These are phyloP conservation scores for Penicillium vulpinum DNA, from an alignment of 2,329 filamentous ascomycete species.

Conservation along the genomic window DNA sequence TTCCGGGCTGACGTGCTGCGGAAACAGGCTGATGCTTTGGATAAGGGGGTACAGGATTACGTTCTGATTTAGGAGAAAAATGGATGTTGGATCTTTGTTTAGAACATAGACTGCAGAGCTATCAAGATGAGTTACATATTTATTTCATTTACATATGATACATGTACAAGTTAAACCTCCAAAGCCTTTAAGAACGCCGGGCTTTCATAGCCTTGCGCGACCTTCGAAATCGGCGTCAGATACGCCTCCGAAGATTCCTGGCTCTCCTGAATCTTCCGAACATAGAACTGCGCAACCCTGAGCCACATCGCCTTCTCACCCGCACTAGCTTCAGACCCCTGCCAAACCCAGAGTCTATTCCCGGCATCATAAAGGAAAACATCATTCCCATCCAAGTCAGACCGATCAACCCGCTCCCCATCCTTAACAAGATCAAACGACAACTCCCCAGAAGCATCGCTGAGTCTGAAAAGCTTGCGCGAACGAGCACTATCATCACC, in stretches of 20 bases:
- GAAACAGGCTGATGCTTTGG: constrained; percentile 58
- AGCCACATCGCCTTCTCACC: constrained; percentile 61
- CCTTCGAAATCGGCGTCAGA: constrained; percentile 33
- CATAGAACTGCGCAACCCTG: constrained; percentile 33
- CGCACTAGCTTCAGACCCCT: constrained; percentile 59
- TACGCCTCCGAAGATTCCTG: constrained; percentile 22
- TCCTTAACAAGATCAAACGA: constrained; percentile 61
- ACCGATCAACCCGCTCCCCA: constrained; percentile 34
- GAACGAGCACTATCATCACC: constrained; percentile 22
- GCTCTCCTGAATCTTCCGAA: constrained; percentile 28
- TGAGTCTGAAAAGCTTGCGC: constrained; percentile 61
- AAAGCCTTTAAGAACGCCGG: constrained; percentile 31
- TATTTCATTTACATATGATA: neutral
- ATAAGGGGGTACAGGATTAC: constrained; percentile 40
- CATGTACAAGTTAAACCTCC: constrained; percentile 14
- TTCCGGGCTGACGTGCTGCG: constrained; percentile 65
- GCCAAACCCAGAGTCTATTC: constrained; percentile 65
- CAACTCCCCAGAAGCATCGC: constrained; percentile 60
- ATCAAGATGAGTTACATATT: no score
- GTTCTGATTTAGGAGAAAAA: constrained; percentile 21
- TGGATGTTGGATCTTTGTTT: neutral
- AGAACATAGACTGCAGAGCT: neutral
- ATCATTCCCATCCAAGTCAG: constrained; percentile 67
- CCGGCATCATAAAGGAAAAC: constrained; percentile 65
- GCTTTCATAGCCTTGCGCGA: constrained; percentile 31